phyloP scores from a whole-genome alignment of 208 protist genomes.

The Trypanosoma mega region DNA sequence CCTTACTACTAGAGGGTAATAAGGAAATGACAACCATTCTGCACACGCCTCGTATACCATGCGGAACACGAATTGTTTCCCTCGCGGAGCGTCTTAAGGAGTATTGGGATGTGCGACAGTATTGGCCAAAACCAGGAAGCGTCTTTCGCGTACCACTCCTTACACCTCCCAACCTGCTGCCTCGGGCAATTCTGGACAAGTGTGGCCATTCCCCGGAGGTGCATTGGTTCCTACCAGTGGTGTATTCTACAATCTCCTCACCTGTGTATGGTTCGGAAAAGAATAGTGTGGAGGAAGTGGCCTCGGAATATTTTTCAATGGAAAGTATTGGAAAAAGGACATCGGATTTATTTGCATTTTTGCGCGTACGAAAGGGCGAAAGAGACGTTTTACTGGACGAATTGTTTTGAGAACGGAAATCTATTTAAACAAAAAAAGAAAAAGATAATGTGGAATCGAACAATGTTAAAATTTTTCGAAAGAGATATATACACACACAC shows the following conservation, averaged over 20 bases:
- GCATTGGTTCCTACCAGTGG: slow-evolving; percentile 66
- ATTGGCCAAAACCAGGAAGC: slow-evolving; percentile 83
- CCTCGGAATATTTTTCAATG: slow-evolving; percentile 80
- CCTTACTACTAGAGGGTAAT: slow-evolving; percentile 42
- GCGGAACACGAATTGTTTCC: slow-evolving; percentile 17
- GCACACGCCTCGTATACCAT: slow-evolving; percentile 15
- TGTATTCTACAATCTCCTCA: slow-evolving; percentile 42
- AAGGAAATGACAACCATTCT: slow-evolving; percentile 40
- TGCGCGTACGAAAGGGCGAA: slow-evolving; percentile 54
- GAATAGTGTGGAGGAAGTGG: slow-evolving; percentile 51
- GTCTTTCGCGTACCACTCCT: slow-evolving; percentile 44
- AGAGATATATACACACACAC: too few species aligned
- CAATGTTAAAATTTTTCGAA: too few species aligned
- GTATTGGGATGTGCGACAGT: slow-evolving; percentile 68
- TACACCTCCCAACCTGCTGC: slow-evolving; percentile 28
- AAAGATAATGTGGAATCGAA: slow-evolving; percentile 3
- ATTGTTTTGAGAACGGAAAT: slow-evolving; percentile 61
- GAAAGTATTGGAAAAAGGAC: slow-evolving; percentile 38
- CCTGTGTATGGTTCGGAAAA: slow-evolving; percentile 74
- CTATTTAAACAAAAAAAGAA: slow-evolving; percentile 13
- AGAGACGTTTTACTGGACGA: slow-evolving; percentile 76
- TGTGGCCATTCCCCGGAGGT: neutral
- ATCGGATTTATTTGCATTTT: slow-evolving; percentile 47
- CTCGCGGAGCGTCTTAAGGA: slow-evolving; percentile 40
- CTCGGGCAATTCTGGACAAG: slow-evolving; percentile 15